Evolutionary conservation across 2,329 filamentous ascomycete genomes (phyloP), one percentile per base, ranked within the genome.

Genomic region (Fusarium agapanthi): DNA sequence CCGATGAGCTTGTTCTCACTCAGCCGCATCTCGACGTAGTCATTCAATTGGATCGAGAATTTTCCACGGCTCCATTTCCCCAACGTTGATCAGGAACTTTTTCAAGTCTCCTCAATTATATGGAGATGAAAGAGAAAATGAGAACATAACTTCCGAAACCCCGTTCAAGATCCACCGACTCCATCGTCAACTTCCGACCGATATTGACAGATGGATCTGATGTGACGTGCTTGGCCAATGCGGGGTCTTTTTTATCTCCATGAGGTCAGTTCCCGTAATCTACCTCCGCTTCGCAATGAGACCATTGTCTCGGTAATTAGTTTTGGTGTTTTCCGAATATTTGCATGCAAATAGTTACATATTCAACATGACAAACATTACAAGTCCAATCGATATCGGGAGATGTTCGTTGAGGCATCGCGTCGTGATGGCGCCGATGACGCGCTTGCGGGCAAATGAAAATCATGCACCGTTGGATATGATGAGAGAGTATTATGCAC

Each of bases 341-440:
- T 56, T 41, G 32, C 38, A 24, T 41, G 32, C 38, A 24, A 28
- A 45, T 35, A 35, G 16, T 41, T 56, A 30, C 18, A 44, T n/a
- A 34, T 16, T 5, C 11, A 16, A 7, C 16, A 70, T 61, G 60
- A 22, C 60, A 24, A 26, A n/a, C n/a, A 44, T 70, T 30, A 14
- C 55, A 1, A 71, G 54, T 20, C 44, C 67, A 1, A 43, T 67
- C 16, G 40, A 35, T 5, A 71, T 71, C 7, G 51, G 62, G 13
- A 58, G 12, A 11, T 71, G 67, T 5, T 26, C 62, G 7, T 18
- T 71, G n/a, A 55, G 38, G 12, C 67, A 71, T 30, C 67, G 68
- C 24, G 53, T 64, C 22, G 45, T 71, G 10, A 71, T 71, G 68
- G 62, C 66, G 9, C 65, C 66, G 5, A 63, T 71, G 62, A 71